Evolutionary conservation across 2,329 filamentous ascomycete species (phyloP), one percentile per base, ranked within the genome.

Genomic region (Pestalotiopsis sp.): DNA sequence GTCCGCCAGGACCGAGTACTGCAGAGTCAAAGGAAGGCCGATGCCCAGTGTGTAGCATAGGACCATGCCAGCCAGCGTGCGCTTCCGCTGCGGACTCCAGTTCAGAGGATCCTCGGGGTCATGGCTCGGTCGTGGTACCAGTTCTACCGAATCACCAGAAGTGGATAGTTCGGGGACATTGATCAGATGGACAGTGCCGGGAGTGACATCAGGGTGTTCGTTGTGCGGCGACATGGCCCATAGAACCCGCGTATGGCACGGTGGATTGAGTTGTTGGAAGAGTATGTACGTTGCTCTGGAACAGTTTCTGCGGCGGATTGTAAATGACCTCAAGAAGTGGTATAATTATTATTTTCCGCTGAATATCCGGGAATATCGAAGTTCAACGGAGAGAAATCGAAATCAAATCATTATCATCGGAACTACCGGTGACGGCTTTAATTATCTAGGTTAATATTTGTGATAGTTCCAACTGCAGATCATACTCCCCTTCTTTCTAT

Each of bases 91-190:
- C 4, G 71, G 71, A 6, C 72, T 75, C 80, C 80, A 81, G 61
- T 82, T 82, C 20, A 82, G 69, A 1, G 80, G 80, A 69, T 82
- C 80, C 39, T 82, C 77, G 12, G 79, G 79, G 67, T 82, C 79
- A 11, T 73, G 67, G 38, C 74, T 77, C 6, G 68, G 70, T 17
- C 67, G 59, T 0, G 82, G 82, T 1, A 82, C 77, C 3, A 84
- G 75, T 2, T 83, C 77, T 60, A 84, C 81, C 17, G 45, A n/a
- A 52, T 3, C 45, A 9, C n/a, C 45, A n/a, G 45, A 52, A 17
- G 45, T 3, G 45, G 45, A 17, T n/a, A 52, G 14, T 9, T 52
- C 45, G n/a, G 45, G 45, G 4, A 52, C 5, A n/a, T 52, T 52
- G 45, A 52, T 52, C 17, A 52, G 45, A n/a, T 52, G 45, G 17